Evolutionary conservation across 2,329 filamentous ascomycete species (phyloP), one percentile per base, ranked within the genome.

Genomic region (Fusarium lyarnte): DNA sequence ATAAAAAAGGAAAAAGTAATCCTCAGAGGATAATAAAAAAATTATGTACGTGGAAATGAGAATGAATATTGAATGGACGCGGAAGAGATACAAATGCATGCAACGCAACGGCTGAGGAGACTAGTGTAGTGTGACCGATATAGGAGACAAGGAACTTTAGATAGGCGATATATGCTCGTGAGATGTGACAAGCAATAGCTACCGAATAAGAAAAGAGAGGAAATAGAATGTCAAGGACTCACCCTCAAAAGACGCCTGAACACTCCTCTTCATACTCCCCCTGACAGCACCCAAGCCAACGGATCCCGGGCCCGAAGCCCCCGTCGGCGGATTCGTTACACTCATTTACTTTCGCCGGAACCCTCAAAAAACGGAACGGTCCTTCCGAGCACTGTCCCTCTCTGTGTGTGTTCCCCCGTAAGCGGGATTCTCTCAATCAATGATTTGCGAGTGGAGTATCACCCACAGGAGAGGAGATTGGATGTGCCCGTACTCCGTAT

Each of bases 191-290:
- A 29, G 8, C 27, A 29, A 29, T 29, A 29, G 27, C 9, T 29
- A 29, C 27, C 27, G 8, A 29, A 29, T 29, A 29, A 29, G 27
- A 29, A 29, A 29, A 29, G 23, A 58, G 25, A 36, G 47, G 47
- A 35, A 46, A 58, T 29, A 25, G n/a, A 70, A 62, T 59, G 4
- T 13, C 5, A 33, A 13, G 41, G 72, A 68, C 55, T 76, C 84
- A 89, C 89, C 88, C 82, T 90, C 87, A 83, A 90, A 90, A 41
- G 87, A 86, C 69, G 88, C 85, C 79, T 90, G 88, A 61, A 89
- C 87, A 74, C 85, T 89, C 77, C 88, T 84, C 82, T 90, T 91
- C 60, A 89, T 82, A 75, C 69, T 71, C 41, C 74, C 78, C 76
- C 76, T 77, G 54, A 64, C 72, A 53, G 83, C 82, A 57, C 81